Evolutionary conservation across 192 early-diverging fungal species (phyloP), one percentile per base, ranked within the genome.

Genomic region (Gaertneriomyces sp.): DNA sequence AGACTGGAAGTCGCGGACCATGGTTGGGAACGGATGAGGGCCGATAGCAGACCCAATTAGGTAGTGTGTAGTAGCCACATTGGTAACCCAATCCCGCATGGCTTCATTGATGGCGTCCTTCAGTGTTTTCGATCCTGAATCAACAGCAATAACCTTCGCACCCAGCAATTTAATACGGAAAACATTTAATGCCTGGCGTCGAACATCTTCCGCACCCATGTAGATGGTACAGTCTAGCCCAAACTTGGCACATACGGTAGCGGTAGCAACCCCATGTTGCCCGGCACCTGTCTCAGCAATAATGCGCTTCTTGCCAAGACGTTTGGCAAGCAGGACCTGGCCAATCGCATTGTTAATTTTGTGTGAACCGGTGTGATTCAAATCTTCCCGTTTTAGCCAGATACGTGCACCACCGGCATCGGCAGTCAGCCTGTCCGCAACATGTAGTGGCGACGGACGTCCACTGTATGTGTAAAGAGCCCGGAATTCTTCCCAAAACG

Each of bases 61-160:
- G 74, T 99, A 98, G 74, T 99, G 93, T 0, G 96, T 99, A 62
- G 81, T 91, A 6, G 76, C 61, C 45, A 95, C 93, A 75, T 97
- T 99, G 57, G 96, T 91, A 55, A 96, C 93, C 94, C 94, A 96
- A 76, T 99, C 95, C 66, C 96, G 85, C 92, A 97, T 91, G 25
- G 96, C 96, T 74, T 96, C 96, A 73, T 99, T 99, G 71, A 97
- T 89, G 45, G 96, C 96, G 80, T 99, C 96, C 78, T 99, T 99
- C 61, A 97, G 86, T 5, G 95, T 97, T 65, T 74, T 71, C 52
- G 85, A 85, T 20, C 72, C 73, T 9, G 73, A 76, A 20, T 72
- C 72, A 14, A 93, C 94, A 20, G 93, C 83, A 19, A 99, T 80
- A 38, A 99, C 95, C 40, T 87, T 89, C 41, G 92, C 96, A 60